A percentile compares a stretch with the other conserved stretches of the same genome.
Conservation (phyloP, 257 asterid species). For the Handroanthus guayacan region DNA sequence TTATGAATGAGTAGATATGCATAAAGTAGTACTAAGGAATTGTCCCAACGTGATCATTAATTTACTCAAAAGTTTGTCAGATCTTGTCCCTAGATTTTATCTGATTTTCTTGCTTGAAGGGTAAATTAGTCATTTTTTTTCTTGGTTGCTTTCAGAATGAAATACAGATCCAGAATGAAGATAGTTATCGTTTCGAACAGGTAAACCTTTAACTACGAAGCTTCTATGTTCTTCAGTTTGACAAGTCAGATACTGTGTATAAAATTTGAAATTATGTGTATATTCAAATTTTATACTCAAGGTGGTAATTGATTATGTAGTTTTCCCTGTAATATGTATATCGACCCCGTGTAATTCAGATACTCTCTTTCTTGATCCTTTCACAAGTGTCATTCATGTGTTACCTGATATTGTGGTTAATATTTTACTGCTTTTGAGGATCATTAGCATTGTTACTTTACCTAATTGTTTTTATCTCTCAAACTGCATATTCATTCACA, state of each 20-base stretch:
- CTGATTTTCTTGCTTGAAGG: conserved; percentile 6
- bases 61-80: neutral
- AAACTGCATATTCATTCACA: conserved; percentile 37
- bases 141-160: conserved; percentile 75
- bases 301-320: neutral
- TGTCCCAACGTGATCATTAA: neutral
- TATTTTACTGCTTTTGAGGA: conserved; percentile 16
- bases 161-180: conserved; percentile 86
- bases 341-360: neutral
- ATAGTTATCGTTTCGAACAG: conserved; percentile 90
- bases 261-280: neutral
- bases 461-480: conserved; percentile 21
- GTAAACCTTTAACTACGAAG: conserved; percentile 47
- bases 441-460: neutral
- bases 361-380: neutral
- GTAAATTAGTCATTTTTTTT: conserved; percentile 23
- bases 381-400: neutral
- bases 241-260: neutral
- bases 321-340: neutral
- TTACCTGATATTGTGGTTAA: neutral
- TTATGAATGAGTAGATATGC: neutral
- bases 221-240: conserved; percentile 14
- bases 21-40: neutral
- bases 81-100: neutral
- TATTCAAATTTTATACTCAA: neutral